Conservation (phyloP, 345 rosid genomes). For the Citrus sinensis region DNA sequence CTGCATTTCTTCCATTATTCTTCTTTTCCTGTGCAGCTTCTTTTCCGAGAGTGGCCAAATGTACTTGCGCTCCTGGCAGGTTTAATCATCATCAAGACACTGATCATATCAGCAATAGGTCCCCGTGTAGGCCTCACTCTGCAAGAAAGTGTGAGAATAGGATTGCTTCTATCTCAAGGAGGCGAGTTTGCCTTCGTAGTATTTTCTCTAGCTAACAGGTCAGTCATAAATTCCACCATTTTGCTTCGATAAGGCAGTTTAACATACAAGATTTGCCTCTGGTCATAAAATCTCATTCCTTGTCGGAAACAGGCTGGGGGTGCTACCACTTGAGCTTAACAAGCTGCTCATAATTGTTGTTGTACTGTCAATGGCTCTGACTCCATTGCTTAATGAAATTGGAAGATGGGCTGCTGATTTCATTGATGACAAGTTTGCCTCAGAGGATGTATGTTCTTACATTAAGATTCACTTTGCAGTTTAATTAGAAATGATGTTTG, state of each 20-base stretch:
- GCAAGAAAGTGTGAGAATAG: conserved; percentile 89
- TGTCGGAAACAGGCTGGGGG: conserved; percentile 70
- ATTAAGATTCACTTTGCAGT: neutral
- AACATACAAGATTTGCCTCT: conserved; percentile 7
- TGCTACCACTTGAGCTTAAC: conserved; percentile 95
- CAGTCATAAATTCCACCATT: conserved; percentile 8
- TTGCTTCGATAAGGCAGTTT: conserved; percentile 13
- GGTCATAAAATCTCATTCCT: conserved; percentile 10
- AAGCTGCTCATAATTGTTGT: conserved; percentile 95
- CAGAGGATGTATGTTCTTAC: conserved; percentile 40
- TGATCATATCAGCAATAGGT: conserved; percentile 82
- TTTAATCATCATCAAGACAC: conserved; percentile 81
- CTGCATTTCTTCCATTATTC: conserved; percentile 5
- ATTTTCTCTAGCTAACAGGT: conserved; percentile 95
- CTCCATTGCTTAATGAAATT: conserved; percentile 82
- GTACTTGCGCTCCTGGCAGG: conserved; percentile 90
- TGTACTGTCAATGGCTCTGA: conserved; percentile 93
- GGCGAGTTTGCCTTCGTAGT: conserved; percentile 97
- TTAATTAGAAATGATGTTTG: conserved; percentile 1
- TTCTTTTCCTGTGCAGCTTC: conserved; percentile 49
- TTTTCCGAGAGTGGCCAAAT: conserved; percentile 90
- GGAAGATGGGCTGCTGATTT: conserved; percentile 84
- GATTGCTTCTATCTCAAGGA: conserved; percentile 94
- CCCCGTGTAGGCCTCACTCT: conserved; percentile 91
- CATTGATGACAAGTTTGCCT: conserved; percentile 51